These are phyloP conservation scores for Scutellaria galericulata DNA, from an alignment of 257 asterid genomes.

Conservation along the genomic window DNA sequence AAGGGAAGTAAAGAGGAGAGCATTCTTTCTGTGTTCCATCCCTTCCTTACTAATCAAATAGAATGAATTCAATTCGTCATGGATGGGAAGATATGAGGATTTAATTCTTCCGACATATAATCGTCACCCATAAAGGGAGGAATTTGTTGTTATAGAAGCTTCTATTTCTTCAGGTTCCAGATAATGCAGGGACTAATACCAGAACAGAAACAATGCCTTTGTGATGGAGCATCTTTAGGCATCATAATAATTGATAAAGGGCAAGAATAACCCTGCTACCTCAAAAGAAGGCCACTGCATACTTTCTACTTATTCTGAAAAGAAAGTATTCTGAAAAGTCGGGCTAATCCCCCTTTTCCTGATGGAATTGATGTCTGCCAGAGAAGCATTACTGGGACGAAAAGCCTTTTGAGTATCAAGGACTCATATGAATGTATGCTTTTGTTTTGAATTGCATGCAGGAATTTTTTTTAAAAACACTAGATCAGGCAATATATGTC, in stretches of 20 bases:
- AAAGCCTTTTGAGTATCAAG: neutral
- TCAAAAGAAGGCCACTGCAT: neutral
- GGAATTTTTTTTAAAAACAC: neutral
- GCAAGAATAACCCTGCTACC: neutral
- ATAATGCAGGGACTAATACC: neutral
- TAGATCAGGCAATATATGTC: neutral
- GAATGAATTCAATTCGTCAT: conserved; percentile 11
- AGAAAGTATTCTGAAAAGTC: neutral
- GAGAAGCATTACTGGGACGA: neutral
- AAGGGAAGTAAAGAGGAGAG: conserved; percentile 5
- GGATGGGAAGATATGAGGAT: conserved; percentile 12
- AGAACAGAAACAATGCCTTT: neutral
- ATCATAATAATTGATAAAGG: neutral
- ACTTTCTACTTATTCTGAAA: neutral
- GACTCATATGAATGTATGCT: neutral
- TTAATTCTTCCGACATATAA: neutral
- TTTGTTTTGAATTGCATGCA: neutral
- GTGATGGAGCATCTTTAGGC: neutral
- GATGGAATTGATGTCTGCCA: neutral
- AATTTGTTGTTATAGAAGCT: neutral
- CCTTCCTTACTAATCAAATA: neutral
- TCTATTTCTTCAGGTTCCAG: neutral
- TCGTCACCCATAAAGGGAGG: neutral
- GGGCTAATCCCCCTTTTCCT: neutral
- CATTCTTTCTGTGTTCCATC: conserved; percentile 1